Evolutionary conservation across 2,329 filamentous ascomycete species (phyloP).

Genomic region (Colletotrichum horii): DNA sequence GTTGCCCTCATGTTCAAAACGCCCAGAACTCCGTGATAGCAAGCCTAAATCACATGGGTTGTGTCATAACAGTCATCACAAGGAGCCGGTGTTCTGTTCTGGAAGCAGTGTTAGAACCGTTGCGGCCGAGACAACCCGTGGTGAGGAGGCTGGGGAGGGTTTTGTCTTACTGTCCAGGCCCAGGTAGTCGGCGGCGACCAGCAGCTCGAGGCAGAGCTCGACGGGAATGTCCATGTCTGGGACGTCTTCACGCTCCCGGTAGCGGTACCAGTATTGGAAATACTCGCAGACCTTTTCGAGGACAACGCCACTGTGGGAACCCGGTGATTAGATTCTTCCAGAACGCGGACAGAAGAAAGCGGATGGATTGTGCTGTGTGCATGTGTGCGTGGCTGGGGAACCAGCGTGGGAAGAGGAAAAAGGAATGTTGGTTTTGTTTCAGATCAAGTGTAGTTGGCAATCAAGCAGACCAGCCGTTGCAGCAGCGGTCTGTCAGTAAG

Average conservation of each 20-base stretch:
- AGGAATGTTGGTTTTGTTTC: slow-evolving; percentile 41
- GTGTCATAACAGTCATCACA: slow-evolving; percentile 8
- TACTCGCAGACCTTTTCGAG: slow-evolving; percentile 85
- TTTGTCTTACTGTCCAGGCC: slow-evolving; percentile 65
- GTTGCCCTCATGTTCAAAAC: not conserved
- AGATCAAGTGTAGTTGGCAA: slow-evolving; percentile 69
- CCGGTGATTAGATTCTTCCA: slow-evolving; percentile 24
- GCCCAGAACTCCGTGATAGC: slow-evolving; percentile 23
- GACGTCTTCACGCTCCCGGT: slow-evolving; percentile 73
- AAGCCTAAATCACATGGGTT: slow-evolving; percentile 29
- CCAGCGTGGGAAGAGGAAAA: not conserved
- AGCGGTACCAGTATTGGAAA: slow-evolving; percentile 81
- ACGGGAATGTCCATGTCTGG: slow-evolving; percentile 82
- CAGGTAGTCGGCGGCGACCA: slow-evolving; percentile 80
- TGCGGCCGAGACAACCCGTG: not conserved
- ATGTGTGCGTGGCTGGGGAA: slow-evolving; percentile 6
- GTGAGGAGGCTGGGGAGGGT: not conserved
- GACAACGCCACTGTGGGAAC: slow-evolving; percentile 64
- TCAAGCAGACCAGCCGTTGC: slow-evolving; percentile 51
- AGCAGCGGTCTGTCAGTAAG: slow-evolving; percentile 51
- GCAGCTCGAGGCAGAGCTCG: slow-evolving; percentile 77
- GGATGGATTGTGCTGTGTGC: not conserved
- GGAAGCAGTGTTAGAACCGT: slow-evolving; percentile 4
- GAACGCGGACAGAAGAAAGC: not conserved
- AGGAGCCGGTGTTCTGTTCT: slow-evolving; percentile 21